Conservation (phyloP, 1,139 yeast species). For the Lodderomyces jiufengensis region DNA sequence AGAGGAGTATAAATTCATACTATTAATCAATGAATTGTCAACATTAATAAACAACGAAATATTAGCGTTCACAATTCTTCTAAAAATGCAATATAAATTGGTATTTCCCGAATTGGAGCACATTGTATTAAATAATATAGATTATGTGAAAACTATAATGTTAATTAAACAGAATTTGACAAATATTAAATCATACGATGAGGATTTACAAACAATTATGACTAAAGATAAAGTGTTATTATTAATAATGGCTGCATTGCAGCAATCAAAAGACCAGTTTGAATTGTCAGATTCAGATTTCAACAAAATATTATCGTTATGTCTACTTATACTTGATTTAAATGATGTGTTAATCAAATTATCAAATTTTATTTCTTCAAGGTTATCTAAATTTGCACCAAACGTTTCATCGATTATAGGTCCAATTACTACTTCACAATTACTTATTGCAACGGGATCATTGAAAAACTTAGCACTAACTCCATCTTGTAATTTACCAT, state of each 20-base stretch:
- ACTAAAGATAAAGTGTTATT: slow-evolving; percentile 67
- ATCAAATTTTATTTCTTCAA: slow-evolving; percentile 52
- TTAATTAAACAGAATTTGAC: slow-evolving; percentile 50
- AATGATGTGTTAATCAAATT: slow-evolving; percentile 42
- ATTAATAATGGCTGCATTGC: slow-evolving; percentile 68
- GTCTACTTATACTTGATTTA: slow-evolving; percentile 47
- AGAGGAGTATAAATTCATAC: slow-evolving; percentile 49
- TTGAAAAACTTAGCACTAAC: slow-evolving; percentile 62
- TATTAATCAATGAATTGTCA: slow-evolving; percentile 54
- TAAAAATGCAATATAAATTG: slow-evolving; percentile 51
- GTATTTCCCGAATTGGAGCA: slow-evolving; percentile 73
- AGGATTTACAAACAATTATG: slow-evolving; percentile 38
- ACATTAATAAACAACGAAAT: slow-evolving; percentile 59
- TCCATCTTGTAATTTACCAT: slow-evolving; percentile 82
- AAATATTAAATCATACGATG: slow-evolving; percentile 30
- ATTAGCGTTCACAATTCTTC: slow-evolving; percentile 43
- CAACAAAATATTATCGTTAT: slow-evolving; percentile 38
- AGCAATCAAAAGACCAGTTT: slow-evolving; percentile 23
- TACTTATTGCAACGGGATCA: slow-evolving; percentile 71
- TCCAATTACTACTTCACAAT: slow-evolving; percentile 67
- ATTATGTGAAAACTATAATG: slow-evolving; percentile 55
- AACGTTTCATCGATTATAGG: slow-evolving; percentile 75
- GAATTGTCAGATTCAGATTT: slow-evolving; percentile 36
- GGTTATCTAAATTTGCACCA: slow-evolving; percentile 68
- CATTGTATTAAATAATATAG: slow-evolving; percentile 59